These are phyloP conservation scores for Verticillium alfalfae DNA, from an alignment of 2,329 filamentous ascomycete species.

Conservation along the genomic window DNA sequence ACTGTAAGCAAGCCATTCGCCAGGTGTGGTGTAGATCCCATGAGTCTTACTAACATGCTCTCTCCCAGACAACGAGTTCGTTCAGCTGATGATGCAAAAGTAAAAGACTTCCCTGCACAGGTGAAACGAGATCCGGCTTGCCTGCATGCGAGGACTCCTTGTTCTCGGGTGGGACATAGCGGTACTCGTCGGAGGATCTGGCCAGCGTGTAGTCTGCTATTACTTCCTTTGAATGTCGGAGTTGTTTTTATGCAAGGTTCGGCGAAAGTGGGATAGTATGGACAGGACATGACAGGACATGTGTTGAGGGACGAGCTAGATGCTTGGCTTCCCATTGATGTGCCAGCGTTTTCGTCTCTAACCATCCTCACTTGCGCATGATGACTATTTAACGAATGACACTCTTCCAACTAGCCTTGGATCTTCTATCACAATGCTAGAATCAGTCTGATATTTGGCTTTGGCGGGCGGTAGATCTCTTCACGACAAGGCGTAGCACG, in stretches of 20 bases:
- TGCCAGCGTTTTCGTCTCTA: slow-evolving; percentile 7
- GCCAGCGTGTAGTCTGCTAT: not conserved
- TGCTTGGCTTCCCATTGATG: not conserved
- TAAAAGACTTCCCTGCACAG: slow-evolving; percentile 35
- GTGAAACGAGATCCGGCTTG: not conserved
- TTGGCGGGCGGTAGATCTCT: not conserved
- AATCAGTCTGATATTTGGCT: not conserved
- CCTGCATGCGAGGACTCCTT: not conserved
- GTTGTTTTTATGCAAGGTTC: not conserved
- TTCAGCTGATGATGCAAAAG: slow-evolving; percentile 95
- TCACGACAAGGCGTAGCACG: not conserved
- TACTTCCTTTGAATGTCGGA: not conserved
- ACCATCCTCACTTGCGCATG: slow-evolving; percentile 4
- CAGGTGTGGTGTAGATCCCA: not conserved
- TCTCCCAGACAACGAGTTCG: slow-evolving; percentile 76
- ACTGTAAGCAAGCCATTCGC: slow-evolving; percentile 54
- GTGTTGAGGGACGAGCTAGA: not conserved
- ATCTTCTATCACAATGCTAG: not conserved
- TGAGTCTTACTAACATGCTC: not conserved
- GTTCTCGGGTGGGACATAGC: not conserved
- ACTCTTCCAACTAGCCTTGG: slow-evolving; percentile 3
- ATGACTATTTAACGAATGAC: slow-evolving; percentile 10
- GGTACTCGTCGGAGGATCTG: not conserved
- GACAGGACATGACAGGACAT: not conserved
- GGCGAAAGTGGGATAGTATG: not conserved